Evolutionary conservation across 139 green algal species (phyloP), one percentile per base, ranked within the genome.

Genomic region (Coelastrella sp.): DNA sequence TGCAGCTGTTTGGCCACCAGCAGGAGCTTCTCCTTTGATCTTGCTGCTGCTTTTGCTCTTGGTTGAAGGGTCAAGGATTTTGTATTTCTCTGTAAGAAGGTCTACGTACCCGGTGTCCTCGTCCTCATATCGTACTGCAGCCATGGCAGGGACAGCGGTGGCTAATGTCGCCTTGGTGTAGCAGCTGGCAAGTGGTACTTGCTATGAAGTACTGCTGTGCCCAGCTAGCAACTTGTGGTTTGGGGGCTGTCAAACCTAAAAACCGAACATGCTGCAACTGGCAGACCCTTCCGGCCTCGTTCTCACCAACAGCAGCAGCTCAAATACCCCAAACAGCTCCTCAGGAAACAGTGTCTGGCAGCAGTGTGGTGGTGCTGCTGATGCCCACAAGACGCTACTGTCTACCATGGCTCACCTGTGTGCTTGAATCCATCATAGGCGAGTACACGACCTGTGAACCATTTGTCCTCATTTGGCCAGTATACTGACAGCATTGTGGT

Each of bases 371-470:
- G 32, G 32, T 47, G 32, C 32, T 47, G 32, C 32, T 47, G 32
- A 47, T 47, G 32, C 32, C 32, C 32, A 47, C 32, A 47, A 47
- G 32, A 47, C 32, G 32, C 32, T 47, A 47, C 32, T 47, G 32
- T 47, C 23, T 66, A 13, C 77, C 5, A 4, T 54, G 65, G n/a
- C 74, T 58, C 22, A 87, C 83, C 68, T 88, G 83, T 88, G 83
- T 88, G 83, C 68, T 57, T 88, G 6, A 80, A 68, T 19, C 83
- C 83, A 32, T 88, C 83, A 58, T 58, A 88, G 19, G 32, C 68
- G 5, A 80, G 54, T 19, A 88, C 66, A 5, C 6, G 13, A 6
- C 83, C 83, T 6, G 54, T 80, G 54, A 68, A 68, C 82, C 82
- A 87, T 22, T 32, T 87, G 65, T 65, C 59, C 11, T 78, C 64